Base-by-base conservation (phyloP, 176 grass and related monocot species). In the Ensete glaucum region DNA sequence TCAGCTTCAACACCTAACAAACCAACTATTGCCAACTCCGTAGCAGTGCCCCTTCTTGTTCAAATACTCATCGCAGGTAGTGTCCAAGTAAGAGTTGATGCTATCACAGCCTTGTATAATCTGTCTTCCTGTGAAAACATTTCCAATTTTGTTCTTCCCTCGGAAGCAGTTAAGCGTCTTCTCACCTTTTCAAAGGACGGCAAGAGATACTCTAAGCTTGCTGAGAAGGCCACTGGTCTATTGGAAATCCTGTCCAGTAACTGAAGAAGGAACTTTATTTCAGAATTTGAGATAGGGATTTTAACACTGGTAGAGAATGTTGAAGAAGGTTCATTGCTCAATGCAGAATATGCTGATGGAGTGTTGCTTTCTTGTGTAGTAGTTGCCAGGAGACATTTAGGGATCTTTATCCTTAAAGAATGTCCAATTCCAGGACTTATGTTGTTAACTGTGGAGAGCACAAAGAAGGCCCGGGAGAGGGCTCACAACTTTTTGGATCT, bases 31-130 rank as follows among this genome's bases (percentile, higher is more conserved):
- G 48, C 48, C 14, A 52, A 55, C 14, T 72, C 68, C 26, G 78
- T 68, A 62, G 78, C 78, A 62, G 68, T 80, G 15, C 78, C 78
- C 2, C 55, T 72, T 80, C 67, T 80, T 59, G 78, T 72, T 62
- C 54, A 80, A n/a, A 80, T 72, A 19, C 78, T 80, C 20, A 29
- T 26, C 26, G 70, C 78, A 51, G 78, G 78, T 53, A 72, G 27
- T 52, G 72, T 80, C 43, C 68, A 80, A 62, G 78, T 67, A 80
- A 80, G 70, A 43, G 78, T 80, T 51, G 78, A 80, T 27, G 78
- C 78, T 11, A 68, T 80, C 34, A 72, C 68, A 50, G 54, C 68
- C 11, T n/a, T 72, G 14, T 80, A 80, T 72, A 80, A 80, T 69
- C 78, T 80, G 17, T 80, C 78, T 15, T 25, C 54, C 8, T 80